Evolutionary conservation across 2,329 filamentous ascomycete genomes (phyloP).

Genomic region (Didymella sp.): DNA sequence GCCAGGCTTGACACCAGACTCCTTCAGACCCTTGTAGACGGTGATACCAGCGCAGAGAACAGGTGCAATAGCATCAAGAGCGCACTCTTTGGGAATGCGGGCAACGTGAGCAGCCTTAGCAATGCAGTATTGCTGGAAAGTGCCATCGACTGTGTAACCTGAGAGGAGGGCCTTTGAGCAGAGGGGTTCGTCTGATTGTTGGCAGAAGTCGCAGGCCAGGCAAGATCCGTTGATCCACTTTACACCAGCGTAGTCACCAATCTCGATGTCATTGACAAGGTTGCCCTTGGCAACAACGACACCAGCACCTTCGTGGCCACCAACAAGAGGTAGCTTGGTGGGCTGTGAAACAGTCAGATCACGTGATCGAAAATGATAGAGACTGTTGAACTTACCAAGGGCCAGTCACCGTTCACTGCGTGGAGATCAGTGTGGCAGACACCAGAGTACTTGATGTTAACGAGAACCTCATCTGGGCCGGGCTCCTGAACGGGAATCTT

Average conservation of each 20-base stretch:
- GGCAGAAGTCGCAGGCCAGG: slow-evolving; percentile 83
- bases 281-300: slow-evolving; percentile 80
- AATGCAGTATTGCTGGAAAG: slow-evolving; percentile 91
- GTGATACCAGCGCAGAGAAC: slow-evolving; percentile 86
- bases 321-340: slow-evolving; percentile 85
- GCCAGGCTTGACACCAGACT: slow-evolving; percentile 75
- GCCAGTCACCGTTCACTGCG: slow-evolving; percentile 90
- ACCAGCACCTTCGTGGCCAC: slow-evolving; percentile 80
- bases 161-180: slow-evolving; percentile 78
- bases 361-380: not conserved
- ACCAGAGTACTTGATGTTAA: slow-evolving; percentile 89
- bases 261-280: slow-evolving; percentile 74
- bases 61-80: slow-evolving; percentile 78
- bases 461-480: slow-evolving; percentile 85
- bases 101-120: slow-evolving; percentile 87
- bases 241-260: slow-evolving; percentile 87
- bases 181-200: slow-evolving; percentile 79
- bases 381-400: slow-evolving; percentile 57
- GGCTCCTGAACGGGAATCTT: slow-evolving; percentile 82
- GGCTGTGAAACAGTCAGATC: slow-evolving; percentile 41
- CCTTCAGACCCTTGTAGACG: slow-evolving; percentile 91
- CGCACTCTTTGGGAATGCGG: slow-evolving; percentile 76
- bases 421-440: slow-evolving; percentile 89
- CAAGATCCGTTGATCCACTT: slow-evolving; percentile 93
- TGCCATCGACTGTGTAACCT: slow-evolving; percentile 91